phyloP scores from a whole-genome alignment of 108 stramenopile genomes.

The Cylindrotheca fusiformis region DNA sequence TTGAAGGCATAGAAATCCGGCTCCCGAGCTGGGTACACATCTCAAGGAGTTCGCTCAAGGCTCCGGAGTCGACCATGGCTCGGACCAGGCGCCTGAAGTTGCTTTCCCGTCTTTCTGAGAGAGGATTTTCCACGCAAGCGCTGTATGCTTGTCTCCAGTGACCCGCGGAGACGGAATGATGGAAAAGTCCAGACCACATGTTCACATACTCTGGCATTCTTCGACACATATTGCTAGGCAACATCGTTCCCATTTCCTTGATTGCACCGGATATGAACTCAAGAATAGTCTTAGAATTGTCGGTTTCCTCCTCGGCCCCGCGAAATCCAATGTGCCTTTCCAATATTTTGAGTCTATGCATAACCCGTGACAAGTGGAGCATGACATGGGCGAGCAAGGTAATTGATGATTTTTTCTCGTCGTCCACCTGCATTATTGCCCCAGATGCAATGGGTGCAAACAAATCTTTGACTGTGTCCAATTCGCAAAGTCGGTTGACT shows the following conservation, averaged over 20 bases:
- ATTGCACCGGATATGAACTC: slow-evolving; percentile 28
- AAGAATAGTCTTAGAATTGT: slow-evolving; percentile 19
- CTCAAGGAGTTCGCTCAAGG: slow-evolving; percentile 52
- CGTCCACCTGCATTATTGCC: slow-evolving; percentile 2
- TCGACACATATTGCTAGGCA: slow-evolving; percentile 19
- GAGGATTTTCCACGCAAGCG: slow-evolving; percentile 57
- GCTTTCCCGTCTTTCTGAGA: slow-evolving; percentile 21
- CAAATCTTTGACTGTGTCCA: slow-evolving; percentile 24
- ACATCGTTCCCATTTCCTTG: slow-evolving; percentile 18
- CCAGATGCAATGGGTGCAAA: slow-evolving; percentile 20
- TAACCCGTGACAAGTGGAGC: slow-evolving; percentile 30
- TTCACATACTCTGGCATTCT: slow-evolving; percentile 51
- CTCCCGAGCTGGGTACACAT: slow-evolving; percentile 46
- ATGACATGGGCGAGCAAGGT: slow-evolving; percentile 10
- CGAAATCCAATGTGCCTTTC: slow-evolving; percentile 14
- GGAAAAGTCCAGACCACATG: slow-evolving; percentile 62
- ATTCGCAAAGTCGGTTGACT: slow-evolving; percentile 14
- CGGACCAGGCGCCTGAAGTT: slow-evolving; percentile 58
- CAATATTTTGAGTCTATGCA: slow-evolving; percentile 25
- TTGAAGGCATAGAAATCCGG: slow-evolving; percentile 1
- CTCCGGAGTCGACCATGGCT: slow-evolving; percentile 76
- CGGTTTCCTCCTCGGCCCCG: slow-evolving; percentile 9
- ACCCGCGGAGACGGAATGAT: slow-evolving; percentile 43
- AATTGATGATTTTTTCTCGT: slow-evolving; percentile 5
- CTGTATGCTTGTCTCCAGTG: slow-evolving; percentile 67